Evolutionary conservation across 2,329 filamentous ascomycete genomes (phyloP).

Genomic region (Talaromyces rugulosus): DNA sequence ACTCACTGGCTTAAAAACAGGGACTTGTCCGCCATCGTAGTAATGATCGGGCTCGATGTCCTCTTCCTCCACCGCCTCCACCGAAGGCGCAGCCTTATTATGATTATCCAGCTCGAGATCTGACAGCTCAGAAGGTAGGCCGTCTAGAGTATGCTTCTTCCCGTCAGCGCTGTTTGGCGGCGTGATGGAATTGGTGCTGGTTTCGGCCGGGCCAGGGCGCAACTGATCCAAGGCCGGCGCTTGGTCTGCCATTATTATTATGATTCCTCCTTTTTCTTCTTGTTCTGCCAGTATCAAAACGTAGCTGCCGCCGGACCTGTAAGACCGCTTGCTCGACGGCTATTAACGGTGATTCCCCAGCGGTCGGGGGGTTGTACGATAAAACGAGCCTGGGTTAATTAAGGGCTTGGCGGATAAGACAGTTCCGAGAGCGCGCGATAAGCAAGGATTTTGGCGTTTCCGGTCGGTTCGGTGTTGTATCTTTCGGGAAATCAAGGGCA

Average conservation of each 20-base stretch:
- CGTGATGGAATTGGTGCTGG: constrained; percentile 35
- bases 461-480: background rate
- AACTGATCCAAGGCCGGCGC: constrained; percentile 22
- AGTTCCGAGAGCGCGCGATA: constrained; percentile 4
- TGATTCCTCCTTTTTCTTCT: background rate
- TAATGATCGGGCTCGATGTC: constrained; percentile 81
- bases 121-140: constrained; percentile 36
- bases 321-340: constrained; percentile 44
- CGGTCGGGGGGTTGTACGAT: constrained; percentile 30
- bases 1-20: constrained; percentile 83
- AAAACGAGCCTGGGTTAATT: background rate
- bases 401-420: constrained; percentile 11
- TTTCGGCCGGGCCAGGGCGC: constrained; percentile 18
- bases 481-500: background rate
- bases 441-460: background rate
- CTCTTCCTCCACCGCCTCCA: constrained; percentile 53
- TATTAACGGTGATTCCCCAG: constrained; percentile 29
- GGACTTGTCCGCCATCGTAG: constrained; percentile 75
- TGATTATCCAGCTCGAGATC: constrained; percentile 38
- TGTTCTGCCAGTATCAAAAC: constrained; percentile 13
- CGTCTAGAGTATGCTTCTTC: constrained; percentile 40
- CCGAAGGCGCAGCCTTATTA: constrained; percentile 18
- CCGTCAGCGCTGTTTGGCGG: constrained; percentile 42
- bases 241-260: constrained; percentile 32
- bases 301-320: constrained; percentile 34